Conservation (phyloP, 2,329 filamentous ascomycete genomes). For the Ceratocystis papillata region DNA sequence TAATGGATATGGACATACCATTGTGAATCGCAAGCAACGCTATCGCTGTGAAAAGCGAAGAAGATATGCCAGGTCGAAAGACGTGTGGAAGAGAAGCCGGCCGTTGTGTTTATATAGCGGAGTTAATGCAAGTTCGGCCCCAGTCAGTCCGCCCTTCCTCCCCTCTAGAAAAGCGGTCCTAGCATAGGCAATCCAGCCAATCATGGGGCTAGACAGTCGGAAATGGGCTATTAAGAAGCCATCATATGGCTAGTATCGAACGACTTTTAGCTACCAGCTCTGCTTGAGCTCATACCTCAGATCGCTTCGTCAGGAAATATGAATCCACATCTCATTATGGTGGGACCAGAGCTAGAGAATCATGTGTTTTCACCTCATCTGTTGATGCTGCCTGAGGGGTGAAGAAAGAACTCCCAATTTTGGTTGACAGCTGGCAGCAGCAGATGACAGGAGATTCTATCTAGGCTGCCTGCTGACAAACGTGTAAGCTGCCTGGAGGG, state of each 20-base stretch:
- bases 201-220: not conserved
- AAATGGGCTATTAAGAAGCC: too few relatives aligned
- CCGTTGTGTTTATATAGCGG: slow-evolving; percentile 1
- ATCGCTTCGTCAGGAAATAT: not conserved
- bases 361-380: not conserved
- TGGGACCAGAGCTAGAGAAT: not conserved
- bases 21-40: not conserved
- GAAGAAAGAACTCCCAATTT: not conserved
- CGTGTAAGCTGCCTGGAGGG: too few relatives aligned
- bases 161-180: not conserved
- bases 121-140: not conserved
- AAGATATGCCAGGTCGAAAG: not conserved
- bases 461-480: not conserved
- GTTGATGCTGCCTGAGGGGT: not conserved
- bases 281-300: not conserved
- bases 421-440: not conserved
- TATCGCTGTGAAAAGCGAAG: not conserved
- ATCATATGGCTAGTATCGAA: slow-evolving; percentile 7
- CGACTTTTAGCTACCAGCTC: not conserved
- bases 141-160: not conserved
- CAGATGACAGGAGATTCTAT: not conserved
- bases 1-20: not conserved
- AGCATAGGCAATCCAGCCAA: not conserved
- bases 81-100: not conserved
- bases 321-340: not conserved